These are phyloP conservation scores for Carex littledalei DNA, from an alignment of 176 grass and related monocot species.

Conservation along the genomic window DNA sequence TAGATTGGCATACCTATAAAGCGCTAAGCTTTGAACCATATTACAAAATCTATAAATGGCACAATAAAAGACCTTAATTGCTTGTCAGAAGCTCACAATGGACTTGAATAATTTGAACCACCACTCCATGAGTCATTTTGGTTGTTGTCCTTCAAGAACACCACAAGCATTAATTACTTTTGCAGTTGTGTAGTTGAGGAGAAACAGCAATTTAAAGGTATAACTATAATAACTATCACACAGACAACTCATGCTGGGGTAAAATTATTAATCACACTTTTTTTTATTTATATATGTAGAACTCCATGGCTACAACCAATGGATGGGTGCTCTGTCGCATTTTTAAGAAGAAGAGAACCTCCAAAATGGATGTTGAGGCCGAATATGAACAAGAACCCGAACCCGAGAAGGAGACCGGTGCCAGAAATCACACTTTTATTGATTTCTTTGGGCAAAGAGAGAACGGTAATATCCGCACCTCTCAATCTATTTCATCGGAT, in stretches of 20 bases:
- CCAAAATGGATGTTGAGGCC: slow-evolving; percentile 7
- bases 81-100: slow-evolving; percentile 10
- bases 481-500: slow-evolving; percentile 38
- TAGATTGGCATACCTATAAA: not conserved
- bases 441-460: slow-evolving; percentile 57
- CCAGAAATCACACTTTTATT: slow-evolving; percentile 35
- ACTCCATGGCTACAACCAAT: slow-evolving; percentile 12
- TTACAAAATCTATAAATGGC: slow-evolving; percentile 1
- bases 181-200: slow-evolving; percentile 9
- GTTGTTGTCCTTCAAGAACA: slow-evolving; percentile 9
- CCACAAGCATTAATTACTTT: not conserved
- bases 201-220: not conserved
- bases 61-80: slow-evolving; percentile 28
- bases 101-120: slow-evolving; percentile 1
- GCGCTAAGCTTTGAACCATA: slow-evolving; percentile 2
- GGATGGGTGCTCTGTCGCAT: slow-evolving; percentile 83
- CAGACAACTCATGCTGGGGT: not conserved
- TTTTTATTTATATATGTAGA: slow-evolving; percentile 11
- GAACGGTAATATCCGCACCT: not conserved
- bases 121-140: not conserved
- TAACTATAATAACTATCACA: not conserved
- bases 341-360: slow-evolving; percentile 49
- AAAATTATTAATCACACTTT: not conserved
- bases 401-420: not conserved
- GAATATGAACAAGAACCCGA: not conserved